Base-by-base conservation (phyloP, 148 eudicot genomes). In the Spergularia marina region DNA sequence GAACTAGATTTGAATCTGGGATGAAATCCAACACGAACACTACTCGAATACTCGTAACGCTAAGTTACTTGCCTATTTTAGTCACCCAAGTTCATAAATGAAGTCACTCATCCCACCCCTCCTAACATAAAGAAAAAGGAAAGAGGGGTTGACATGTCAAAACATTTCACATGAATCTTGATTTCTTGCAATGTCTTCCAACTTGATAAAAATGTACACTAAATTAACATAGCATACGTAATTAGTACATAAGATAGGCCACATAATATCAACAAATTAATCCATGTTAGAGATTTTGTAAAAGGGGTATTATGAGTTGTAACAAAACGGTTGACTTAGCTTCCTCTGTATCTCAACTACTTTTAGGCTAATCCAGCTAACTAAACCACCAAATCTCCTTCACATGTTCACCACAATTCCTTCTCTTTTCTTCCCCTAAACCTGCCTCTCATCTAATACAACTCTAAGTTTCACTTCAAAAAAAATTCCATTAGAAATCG, bases 261-360 rank as follows among this genome's bases (percentile, higher is more conserved):
- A 52, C 49, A 60, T 3, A 60, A 51, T 51, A 30, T 25, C 34
- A 44, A 67, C n/a, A 73, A 25, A 21, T 57, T 73, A 40, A 34
- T n/a, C 23, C 67, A 13, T 16, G n/a, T 40, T 44, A 15, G 25
- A 16, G 44, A 66, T 51, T 59, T 20, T n/a, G 11, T 0, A 12
- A 16, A 10, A 13, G 10, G 64, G 36, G n/a, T 11, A 30, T 59
- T 53, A 59, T 16, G 52, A 76, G 65, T 56, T 71, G 76, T 78
- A 2, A 66, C 16, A 47, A 57, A 73, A 76, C 73, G 41, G 63
- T 79, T 79, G 82, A 79, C 82, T 57, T 30, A 30, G 36, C 36
- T 30, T 34, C 34, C 61, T 60, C 49, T 44, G 49, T 6, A 2
- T 44, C 49, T 9, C 77, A 74, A 79, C 82, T 11, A 68, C 67